A percentile compares a stretch with the other conserved stretches of the same genome.
These are phyloP conservation scores for Amoebophrya sp. DNA, from an alignment of 169 alveolate species.

Conservation along the genomic window DNA sequence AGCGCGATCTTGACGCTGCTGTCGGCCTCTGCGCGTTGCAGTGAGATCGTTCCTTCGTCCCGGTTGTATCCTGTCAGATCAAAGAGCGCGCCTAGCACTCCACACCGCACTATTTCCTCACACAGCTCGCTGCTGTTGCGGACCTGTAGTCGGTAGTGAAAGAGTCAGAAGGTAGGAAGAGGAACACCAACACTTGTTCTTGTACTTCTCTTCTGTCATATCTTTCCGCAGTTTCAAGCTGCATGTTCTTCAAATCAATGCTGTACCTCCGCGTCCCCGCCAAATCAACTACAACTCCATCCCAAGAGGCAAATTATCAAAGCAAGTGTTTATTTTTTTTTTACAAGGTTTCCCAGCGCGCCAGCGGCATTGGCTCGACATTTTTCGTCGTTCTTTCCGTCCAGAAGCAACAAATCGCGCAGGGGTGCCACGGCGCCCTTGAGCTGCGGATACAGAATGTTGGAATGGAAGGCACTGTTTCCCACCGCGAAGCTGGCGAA, in stretches of 20 bases:
- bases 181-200: too few relatives aligned
- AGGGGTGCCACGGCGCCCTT: conserved; percentile 63
- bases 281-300: too few relatives aligned
- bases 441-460: conserved; percentile 53
- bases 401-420: conserved; percentile 55
- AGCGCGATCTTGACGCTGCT: conserved; percentile 62
- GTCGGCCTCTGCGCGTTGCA: conserved; percentile 42
- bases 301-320: too few relatives aligned
- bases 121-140: conserved; percentile 54
- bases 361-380: conserved; percentile 82
- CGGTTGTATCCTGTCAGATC: background rate
- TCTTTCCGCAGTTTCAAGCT: too few relatives aligned
- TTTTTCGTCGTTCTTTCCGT: conserved; percentile 68
- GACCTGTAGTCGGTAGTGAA: too few relatives aligned
- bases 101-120: background rate
- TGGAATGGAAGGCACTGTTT: conserved; percentile 72
- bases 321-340: too few relatives aligned
- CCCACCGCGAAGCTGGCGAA: conserved; percentile 82
- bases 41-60: background rate
- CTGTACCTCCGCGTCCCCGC: too few relatives aligned
- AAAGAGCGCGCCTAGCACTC: background rate
- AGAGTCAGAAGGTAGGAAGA: too few relatives aligned
- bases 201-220: too few relatives aligned
- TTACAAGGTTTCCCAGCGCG: conserved; percentile 76
- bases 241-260: too few relatives aligned